Conservation (phyloP, 2,329 filamentous ascomycete species). For the Pseudogymnoascus pannorum region DNA sequence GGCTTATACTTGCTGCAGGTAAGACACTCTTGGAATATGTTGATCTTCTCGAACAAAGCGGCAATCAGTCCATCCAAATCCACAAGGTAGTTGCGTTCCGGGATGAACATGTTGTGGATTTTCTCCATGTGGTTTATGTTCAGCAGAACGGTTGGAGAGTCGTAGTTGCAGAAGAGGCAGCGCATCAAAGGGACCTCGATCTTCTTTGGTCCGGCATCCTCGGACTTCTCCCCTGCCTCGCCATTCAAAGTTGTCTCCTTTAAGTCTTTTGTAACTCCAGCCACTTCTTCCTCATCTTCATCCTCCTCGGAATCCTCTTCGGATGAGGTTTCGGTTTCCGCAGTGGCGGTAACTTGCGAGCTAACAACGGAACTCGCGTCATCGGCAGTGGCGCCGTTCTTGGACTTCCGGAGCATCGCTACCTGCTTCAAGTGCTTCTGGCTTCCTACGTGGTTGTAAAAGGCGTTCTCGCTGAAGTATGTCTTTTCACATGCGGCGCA, state of each 20-base stretch:
- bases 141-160: constrained; percentile 65
- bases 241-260: constrained; percentile 17
- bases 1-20: constrained; percentile 80
- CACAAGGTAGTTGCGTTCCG: constrained; percentile 76
- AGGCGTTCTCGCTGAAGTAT: constrained; percentile 95
- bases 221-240: constrained; percentile 21
- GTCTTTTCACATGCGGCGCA: constrained; percentile 83
- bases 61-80: constrained; percentile 74
- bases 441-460: constrained; percentile 83
- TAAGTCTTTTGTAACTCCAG: constrained; percentile 43
- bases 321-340: constrained; percentile 45
- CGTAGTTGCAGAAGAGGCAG: constrained; percentile 90
- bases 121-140: constrained; percentile 87
- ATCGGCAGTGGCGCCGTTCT: constrained; percentile 41
- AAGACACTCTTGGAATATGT: constrained; percentile 74
- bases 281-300: constrained; percentile 69
- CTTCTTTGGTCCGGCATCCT: constrained; percentile 38
- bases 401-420: constrained; percentile 36
- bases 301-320: constrained; percentile 70
- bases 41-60: constrained; percentile 73
- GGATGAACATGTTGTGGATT: constrained; percentile 92
- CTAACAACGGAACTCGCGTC: constrained; percentile 78
- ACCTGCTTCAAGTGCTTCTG: constrained; percentile 77
- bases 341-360: constrained; percentile 30
- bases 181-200: constrained; percentile 27